Percentiles rank a stretch among this genome's conserved stretches.
Evolutionary conservation across 2,329 filamentous ascomycete genomes (phyloP).

Genomic region (Colletotrichum falcatum): DNA sequence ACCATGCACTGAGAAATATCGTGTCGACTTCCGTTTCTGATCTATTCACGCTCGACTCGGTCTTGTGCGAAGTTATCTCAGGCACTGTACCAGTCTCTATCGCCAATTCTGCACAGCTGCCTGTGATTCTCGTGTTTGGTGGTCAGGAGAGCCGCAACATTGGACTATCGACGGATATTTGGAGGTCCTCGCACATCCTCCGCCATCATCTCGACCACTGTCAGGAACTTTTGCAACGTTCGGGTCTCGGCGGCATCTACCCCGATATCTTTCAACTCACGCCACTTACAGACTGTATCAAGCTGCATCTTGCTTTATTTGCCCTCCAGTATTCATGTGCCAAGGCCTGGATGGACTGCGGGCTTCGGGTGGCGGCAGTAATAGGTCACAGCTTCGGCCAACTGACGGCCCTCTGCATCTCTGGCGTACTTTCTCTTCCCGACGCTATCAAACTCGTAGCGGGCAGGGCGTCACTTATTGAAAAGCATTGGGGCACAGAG

Average conservation of each 20-base stretch:
- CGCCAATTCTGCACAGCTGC: background rate
- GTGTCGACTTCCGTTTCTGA: background rate
- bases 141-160: constrained; percentile 48
- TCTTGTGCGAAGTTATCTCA: background rate
- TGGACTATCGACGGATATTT: constrained; percentile 16
- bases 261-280: constrained; percentile 47
- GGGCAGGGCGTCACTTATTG: constrained; percentile 48
- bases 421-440: constrained; percentile 46
- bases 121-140: constrained; percentile 52
- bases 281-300: constrained; percentile 45
- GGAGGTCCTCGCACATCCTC: constrained; percentile 42
- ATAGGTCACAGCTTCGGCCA: constrained; percentile 53
- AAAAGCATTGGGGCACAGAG: constrained; percentile 46
- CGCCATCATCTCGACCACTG: constrained; percentile 52
- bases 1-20: background rate
- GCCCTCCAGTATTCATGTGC: constrained; percentile 19
- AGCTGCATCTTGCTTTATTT: constrained; percentile 50
- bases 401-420: constrained; percentile 50
- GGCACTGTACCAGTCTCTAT: background rate
- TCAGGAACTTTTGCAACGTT: constrained; percentile 43
- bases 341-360: constrained; percentile 18
- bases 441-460: constrained; percentile 49
- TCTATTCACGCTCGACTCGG: background rate
- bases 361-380: constrained; percentile 9
- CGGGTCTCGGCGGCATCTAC: constrained; percentile 49